phyloP scores from a whole-genome alignment of 805 yeast genomes.

The Teunomyces kruisii region DNA sequence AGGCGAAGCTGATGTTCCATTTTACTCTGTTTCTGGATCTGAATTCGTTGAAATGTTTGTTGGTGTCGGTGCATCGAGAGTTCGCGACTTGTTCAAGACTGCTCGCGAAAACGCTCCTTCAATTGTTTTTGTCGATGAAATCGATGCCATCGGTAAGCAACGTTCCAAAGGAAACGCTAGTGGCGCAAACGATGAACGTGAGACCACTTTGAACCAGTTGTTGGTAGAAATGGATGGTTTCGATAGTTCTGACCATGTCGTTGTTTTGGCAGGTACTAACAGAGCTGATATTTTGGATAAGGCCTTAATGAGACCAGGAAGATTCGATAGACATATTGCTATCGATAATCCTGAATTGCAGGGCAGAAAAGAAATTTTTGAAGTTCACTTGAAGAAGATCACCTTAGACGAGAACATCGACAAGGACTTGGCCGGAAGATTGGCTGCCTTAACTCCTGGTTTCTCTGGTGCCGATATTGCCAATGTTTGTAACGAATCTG shows the following conservation, averaged over 20 bases:
- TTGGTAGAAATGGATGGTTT: slow-evolving; percentile 99
- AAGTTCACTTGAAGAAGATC: slow-evolving; percentile 77
- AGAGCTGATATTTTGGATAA: slow-evolving; percentile 90
- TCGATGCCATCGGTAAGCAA: slow-evolving; percentile 98
- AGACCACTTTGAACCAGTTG: slow-evolving; percentile 91
- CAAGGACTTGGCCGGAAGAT: slow-evolving; percentile 68
- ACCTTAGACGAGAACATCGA: slow-evolving; percentile 50
- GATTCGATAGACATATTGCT: slow-evolving; percentile 91
- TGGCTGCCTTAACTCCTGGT: slow-evolving; percentile 96
- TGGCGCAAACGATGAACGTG: slow-evolving; percentile 95
- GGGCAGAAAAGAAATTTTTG: slow-evolving; percentile 91
- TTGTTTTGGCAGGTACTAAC: slow-evolving; percentile 96
- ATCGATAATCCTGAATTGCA: slow-evolving; percentile 93
- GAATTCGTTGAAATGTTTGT: slow-evolving; percentile 99
- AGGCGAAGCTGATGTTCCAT: slow-evolving; percentile 98
- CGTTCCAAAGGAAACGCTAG: slow-evolving; percentile 68
- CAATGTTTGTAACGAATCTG: slow-evolving; percentile 96
- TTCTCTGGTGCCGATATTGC: slow-evolving; percentile 99
- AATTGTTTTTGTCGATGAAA: slow-evolving; percentile 96
- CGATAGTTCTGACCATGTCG: slow-evolving; percentile 85
- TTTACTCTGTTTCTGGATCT: slow-evolving; percentile 92
- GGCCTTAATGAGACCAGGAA: slow-evolving; percentile 94
- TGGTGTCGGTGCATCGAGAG: slow-evolving; percentile 98
- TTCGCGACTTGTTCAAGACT: slow-evolving; percentile 87
- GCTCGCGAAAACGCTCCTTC: slow-evolving; percentile 95